These are phyloP conservation scores for Avena eriantha DNA, from an alignment of 176 grass and related monocot species.

Conservation along the genomic window DNA sequence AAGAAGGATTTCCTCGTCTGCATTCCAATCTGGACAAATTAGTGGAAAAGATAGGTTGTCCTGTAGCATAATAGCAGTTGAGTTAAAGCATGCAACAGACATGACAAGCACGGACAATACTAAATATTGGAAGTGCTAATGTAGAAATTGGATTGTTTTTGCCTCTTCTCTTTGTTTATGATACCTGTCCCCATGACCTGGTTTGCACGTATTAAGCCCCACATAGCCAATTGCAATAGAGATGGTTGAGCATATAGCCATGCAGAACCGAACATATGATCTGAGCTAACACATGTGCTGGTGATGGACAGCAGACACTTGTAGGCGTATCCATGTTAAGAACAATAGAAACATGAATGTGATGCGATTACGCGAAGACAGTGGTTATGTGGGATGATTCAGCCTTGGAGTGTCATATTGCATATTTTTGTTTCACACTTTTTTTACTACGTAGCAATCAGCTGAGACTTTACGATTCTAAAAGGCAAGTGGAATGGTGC, in stretches of 20 bases:
- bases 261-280: not conserved
- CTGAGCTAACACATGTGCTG: not conserved
- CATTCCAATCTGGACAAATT: constrained; percentile 98
- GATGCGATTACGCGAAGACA: not conserved
- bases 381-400: not conserved
- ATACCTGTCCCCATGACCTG: not conserved
- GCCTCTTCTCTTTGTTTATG: not conserved
- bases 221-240: constrained; percentile 1
- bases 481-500: not conserved
- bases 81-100: constrained; percentile 17
- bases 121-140: constrained; percentile 11
- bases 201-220: not conserved
- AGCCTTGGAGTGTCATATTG: not conserved
- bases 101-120: constrained; percentile 9
- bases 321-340: not conserved
- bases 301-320: not conserved
- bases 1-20: constrained; percentile 98
- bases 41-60: constrained; percentile 95
- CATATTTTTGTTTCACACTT: not conserved
- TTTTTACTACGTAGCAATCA: not conserved
- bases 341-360: not conserved
- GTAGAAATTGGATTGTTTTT: not conserved
- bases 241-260: not conserved
- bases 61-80: constrained; percentile 56
- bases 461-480: not conserved